These are phyloP conservation scores for Metschnikowia aberdeeniae DNA, from an alignment of 805 yeast genomes.

Conservation along the genomic window DNA sequence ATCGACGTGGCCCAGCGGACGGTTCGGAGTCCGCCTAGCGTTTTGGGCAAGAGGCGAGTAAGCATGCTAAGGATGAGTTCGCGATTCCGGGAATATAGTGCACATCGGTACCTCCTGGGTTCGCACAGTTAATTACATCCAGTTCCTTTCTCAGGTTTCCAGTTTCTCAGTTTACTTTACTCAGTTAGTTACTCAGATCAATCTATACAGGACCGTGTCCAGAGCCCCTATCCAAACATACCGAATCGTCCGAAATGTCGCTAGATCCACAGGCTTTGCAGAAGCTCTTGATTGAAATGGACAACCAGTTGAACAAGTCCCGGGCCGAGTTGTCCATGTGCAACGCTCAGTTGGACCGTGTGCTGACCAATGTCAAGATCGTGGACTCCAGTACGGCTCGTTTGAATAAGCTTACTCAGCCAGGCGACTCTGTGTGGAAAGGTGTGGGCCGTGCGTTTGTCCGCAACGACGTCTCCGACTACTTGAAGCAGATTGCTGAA, in stretches of 20 bases:
- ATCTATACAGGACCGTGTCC: too few relatives aligned
- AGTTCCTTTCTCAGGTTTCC: too few relatives aligned
- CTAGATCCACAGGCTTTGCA: slow-evolving; percentile 46
- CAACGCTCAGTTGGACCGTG: slow-evolving; percentile 46
- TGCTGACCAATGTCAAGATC: slow-evolving; percentile 47
- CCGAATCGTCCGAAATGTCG: slow-evolving; percentile 29
- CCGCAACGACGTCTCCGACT: slow-evolving; percentile 40
- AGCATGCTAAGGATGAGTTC: neutral
- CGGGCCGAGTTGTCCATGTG: slow-evolving; percentile 58
- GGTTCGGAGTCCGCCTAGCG: neutral
- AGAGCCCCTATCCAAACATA: neutral
- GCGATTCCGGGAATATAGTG: too few relatives aligned
- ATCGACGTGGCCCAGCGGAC: slow-evolving; percentile 4
- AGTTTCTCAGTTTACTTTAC: too few relatives aligned
- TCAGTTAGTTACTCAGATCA: too few relatives aligned
- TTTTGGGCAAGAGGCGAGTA: neutral
- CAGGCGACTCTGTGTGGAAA: slow-evolving; percentile 63
- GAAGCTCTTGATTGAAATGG: slow-evolving; percentile 62
- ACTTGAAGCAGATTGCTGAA: slow-evolving; percentile 43
- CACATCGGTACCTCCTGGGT: too few relatives aligned
- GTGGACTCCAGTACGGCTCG: slow-evolving; percentile 56
- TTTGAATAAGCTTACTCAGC: slow-evolving; percentile 37
- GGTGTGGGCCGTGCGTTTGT: slow-evolving; percentile 79
- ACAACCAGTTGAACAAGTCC: slow-evolving; percentile 55
- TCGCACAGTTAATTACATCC: too few relatives aligned